A percentile compares a stretch with the other conserved stretches of the same genome.
phyloP scores from a whole-genome alignment of 805 yeast genomes.

The Metschnikowia rubicola region DNA sequence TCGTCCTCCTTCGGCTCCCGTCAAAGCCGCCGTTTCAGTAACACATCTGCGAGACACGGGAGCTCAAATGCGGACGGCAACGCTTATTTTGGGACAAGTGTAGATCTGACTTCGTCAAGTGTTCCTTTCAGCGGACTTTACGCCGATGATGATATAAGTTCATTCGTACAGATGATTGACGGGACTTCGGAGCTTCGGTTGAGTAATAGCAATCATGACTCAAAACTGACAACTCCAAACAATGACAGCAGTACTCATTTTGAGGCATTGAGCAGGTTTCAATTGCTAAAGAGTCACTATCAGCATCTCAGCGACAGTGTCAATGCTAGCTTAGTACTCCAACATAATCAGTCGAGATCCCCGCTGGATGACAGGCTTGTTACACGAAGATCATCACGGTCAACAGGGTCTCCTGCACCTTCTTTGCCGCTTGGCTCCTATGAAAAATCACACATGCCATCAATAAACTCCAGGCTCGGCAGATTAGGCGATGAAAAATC shows the following conservation, averaged over 20 bases:
- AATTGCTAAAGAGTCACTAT: conserved; percentile 49
- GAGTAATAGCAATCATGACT: conserved; percentile 18
- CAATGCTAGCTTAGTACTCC: conserved; percentile 45
- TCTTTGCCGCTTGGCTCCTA: conserved; percentile 23
- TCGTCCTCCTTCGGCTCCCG: conserved; percentile 74
- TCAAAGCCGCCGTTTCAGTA: conserved; percentile 47
- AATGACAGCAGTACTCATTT: conserved; percentile 24
- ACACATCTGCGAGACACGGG: conserved; percentile 19
- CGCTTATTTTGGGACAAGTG: conserved; percentile 29
- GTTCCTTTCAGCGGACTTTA: conserved; percentile 42
- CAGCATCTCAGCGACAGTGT: conserved; percentile 55
- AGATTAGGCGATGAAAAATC: conserved; percentile 12
- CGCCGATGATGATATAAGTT: conserved; percentile 59
- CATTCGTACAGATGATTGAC: conserved; percentile 70
- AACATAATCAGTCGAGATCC: conserved; percentile 15
- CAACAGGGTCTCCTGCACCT: conserved; percentile 13
- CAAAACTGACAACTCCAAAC: conserved; percentile 14
- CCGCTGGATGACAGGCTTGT: conserved; percentile 20
- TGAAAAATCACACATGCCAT: conserved; percentile 29
- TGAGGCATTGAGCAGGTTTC: conserved; percentile 51
- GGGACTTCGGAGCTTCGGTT: conserved; percentile 52
- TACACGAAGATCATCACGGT: conserved; percentile 25
- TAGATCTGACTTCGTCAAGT: conserved; percentile 35
- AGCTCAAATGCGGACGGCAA: conserved; percentile 21
- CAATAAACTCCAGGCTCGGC: conserved; percentile 31